Percentiles rank a stretch among this genome's conserved stretches.
These are phyloP conservation scores for Arabidopsis hybrid DNA, from an alignment of 441 rosid species.

Conservation along the genomic window DNA sequence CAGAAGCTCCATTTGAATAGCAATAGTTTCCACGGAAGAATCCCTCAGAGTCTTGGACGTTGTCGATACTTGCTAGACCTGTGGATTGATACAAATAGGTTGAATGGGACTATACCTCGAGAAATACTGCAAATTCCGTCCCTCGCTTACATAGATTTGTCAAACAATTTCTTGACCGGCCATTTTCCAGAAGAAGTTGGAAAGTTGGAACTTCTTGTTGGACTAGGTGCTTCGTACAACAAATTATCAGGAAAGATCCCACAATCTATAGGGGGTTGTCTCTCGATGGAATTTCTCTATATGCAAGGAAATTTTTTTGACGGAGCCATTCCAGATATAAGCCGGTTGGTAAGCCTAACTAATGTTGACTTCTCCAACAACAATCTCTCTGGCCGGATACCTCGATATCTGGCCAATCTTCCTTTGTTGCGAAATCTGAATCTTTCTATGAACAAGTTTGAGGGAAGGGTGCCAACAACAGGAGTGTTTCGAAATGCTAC, in stretches of 20 bases:
- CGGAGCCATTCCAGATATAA: slow-evolving; percentile 46
- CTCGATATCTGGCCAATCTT: slow-evolving; percentile 29
- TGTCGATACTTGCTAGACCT: slow-evolving; percentile 38
- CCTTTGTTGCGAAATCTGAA: slow-evolving; percentile 18
- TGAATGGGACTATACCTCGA: slow-evolving; percentile 47
- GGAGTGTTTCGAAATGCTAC: slow-evolving; percentile 44
- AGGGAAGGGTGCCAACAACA: slow-evolving; percentile 39
- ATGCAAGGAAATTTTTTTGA: slow-evolving; percentile 42
- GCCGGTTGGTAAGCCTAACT: slow-evolving; percentile 37
- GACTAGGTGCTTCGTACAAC: slow-evolving; percentile 16
- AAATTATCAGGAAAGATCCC: slow-evolving; percentile 41
- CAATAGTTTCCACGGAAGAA: slow-evolving; percentile 49
- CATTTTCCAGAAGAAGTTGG: slow-evolving; percentile 38
- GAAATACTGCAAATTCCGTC: slow-evolving; percentile 40
- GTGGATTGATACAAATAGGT: slow-evolving; percentile 41
- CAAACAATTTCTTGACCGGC: slow-evolving; percentile 41
- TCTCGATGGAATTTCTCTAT: slow-evolving; percentile 29
- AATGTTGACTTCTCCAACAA: slow-evolving; percentile 43
- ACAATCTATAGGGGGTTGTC: slow-evolving; percentile 37
- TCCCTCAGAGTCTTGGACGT: slow-evolving; percentile 49
- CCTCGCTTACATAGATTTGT: slow-evolving; percentile 28
- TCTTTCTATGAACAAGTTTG: slow-evolving; percentile 45
- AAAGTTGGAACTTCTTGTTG: slow-evolving; percentile 31
- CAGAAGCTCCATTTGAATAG: background rate
- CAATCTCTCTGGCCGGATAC: slow-evolving; percentile 40